These are phyloP conservation scores for Penicillium sp. DNA, from an alignment of 2,329 filamentous ascomycete genomes.

Conservation along the genomic window DNA sequence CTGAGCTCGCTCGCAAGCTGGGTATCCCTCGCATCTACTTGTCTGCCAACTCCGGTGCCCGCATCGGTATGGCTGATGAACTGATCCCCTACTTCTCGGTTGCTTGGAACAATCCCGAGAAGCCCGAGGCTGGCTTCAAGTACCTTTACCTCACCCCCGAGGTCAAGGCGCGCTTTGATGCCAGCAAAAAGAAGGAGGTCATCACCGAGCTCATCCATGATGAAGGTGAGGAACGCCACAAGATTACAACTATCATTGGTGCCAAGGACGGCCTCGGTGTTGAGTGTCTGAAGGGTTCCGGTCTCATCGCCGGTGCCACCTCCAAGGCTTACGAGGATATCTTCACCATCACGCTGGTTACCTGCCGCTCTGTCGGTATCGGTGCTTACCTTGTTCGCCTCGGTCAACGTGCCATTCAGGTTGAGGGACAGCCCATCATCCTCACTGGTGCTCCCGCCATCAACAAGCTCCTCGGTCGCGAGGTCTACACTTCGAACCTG, in stretches of 20 bases:
- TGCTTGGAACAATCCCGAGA: constrained; percentile 82
- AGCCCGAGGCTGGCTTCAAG: constrained; percentile 86
- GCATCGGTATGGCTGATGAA: constrained; percentile 93
- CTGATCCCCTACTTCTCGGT: constrained; percentile 96
- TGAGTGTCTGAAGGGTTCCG: constrained; percentile 92
- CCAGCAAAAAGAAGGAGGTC: constrained; percentile 68
- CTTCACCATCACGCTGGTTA: constrained; percentile 96
- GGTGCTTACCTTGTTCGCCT: constrained; percentile 98
- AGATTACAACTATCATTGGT: constrained; percentile 90
- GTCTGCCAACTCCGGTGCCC: constrained; percentile 97
- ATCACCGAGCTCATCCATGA: constrained; percentile 85
- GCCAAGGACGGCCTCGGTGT: constrained; percentile 95
- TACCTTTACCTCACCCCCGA: constrained; percentile 92
- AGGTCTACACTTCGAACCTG: constrained; percentile 98
- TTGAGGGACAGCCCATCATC: constrained; percentile 98
- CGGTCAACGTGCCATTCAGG: constrained; percentile 96
- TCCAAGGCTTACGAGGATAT: constrained; percentile 97
- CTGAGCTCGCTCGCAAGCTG: constrained; percentile 86
- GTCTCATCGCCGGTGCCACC: constrained; percentile 96
- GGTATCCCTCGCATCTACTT: constrained; percentile 97
- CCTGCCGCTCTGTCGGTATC: constrained; percentile 97
- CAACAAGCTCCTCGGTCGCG: constrained; percentile 95
- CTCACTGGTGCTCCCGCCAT: constrained; percentile 94
- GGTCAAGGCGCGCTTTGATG: constrained; percentile 80
- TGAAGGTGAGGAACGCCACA: constrained; percentile 84